phyloP scores from a whole-genome alignment of 306 rosid species.

The Malus asiatica region DNA sequence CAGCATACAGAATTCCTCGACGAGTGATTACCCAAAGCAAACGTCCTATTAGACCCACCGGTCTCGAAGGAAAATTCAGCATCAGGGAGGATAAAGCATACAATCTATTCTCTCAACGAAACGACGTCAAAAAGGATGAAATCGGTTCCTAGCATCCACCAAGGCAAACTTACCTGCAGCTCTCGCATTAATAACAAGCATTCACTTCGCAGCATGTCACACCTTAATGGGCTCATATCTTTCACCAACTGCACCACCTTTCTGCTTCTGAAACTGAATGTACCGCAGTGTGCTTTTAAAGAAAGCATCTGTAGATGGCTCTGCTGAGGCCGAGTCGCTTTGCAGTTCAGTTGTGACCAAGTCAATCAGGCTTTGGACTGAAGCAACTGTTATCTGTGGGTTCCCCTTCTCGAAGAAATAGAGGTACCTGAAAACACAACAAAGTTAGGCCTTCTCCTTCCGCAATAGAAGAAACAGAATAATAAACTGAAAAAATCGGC shows the following conservation, averaged over 20 bases:
- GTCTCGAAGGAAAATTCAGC: not conserved
- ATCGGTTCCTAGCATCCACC: not conserved
- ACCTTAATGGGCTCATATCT: constrained; percentile 78
- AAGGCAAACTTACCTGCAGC: not conserved
- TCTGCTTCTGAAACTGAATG: constrained; percentile 84
- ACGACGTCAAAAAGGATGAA: not conserved
- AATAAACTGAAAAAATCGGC: not conserved
- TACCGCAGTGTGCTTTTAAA: constrained; percentile 79
- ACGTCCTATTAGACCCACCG: not conserved
- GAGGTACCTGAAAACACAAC: constrained; percentile 57
- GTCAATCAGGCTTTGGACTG: constrained; percentile 76
- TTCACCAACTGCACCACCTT: constrained; percentile 83
- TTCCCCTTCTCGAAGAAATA: constrained; percentile 94
- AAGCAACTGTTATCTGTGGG: constrained; percentile 69
- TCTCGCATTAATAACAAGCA: not conserved
- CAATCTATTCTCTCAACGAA: not conserved
- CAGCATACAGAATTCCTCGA: not conserved
- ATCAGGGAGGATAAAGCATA: not conserved
- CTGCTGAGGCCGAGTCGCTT: constrained; percentile 54
- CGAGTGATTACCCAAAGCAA: not conserved
- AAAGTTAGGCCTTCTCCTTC: not conserved
- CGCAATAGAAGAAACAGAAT: not conserved
- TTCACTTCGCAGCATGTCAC: constrained; percentile 7
- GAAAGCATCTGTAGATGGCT: constrained; percentile 79
- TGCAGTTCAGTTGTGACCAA: constrained; percentile 83